These are phyloP conservation scores for Populus tomentosa DNA, from an alignment of 441 rosid species.

Conservation along the genomic window DNA sequence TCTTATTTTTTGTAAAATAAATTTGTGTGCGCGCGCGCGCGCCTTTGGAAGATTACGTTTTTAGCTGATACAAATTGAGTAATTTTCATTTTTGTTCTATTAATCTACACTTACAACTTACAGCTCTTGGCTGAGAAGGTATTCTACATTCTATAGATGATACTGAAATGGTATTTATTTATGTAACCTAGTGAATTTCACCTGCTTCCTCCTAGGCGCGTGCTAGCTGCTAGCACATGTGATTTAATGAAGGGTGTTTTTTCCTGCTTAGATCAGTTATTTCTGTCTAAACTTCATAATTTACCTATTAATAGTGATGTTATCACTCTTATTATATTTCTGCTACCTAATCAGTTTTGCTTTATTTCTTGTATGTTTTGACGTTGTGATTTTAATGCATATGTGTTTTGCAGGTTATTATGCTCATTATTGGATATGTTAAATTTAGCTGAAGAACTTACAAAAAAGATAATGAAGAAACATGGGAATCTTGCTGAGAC, in stretches of 20 bases:
- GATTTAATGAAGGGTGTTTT: neutral
- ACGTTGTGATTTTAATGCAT: neutral
- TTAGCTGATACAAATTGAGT: neutral
- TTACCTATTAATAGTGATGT: neutral
- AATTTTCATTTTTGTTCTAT: neutral
- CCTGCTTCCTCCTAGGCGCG: neutral
- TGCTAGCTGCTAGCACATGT: neutral
- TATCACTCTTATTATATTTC: neutral
- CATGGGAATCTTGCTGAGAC: neutral
- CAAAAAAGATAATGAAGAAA: constrained; percentile 1
- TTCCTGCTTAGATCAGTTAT: neutral
- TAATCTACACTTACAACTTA: neutral
- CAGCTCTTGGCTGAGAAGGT: neutral
- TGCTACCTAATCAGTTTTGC: neutral
- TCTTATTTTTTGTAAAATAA: no score
- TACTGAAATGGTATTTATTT: no score
- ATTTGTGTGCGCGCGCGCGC: neutral
- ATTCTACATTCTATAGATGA: neutral
- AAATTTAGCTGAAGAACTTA: neutral
- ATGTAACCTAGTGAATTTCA: neutral
- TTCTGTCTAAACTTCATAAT: neutral
- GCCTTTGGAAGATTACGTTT: neutral
- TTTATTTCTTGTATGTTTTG: neutral
- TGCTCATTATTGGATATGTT: neutral
- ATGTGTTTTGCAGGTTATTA: constrained; percentile 1